Evolutionary conservation across 2,329 filamentous ascomycete genomes (phyloP), one percentile per base, ranked within the genome.

Genomic region (Xylaria arbuscula): DNA sequence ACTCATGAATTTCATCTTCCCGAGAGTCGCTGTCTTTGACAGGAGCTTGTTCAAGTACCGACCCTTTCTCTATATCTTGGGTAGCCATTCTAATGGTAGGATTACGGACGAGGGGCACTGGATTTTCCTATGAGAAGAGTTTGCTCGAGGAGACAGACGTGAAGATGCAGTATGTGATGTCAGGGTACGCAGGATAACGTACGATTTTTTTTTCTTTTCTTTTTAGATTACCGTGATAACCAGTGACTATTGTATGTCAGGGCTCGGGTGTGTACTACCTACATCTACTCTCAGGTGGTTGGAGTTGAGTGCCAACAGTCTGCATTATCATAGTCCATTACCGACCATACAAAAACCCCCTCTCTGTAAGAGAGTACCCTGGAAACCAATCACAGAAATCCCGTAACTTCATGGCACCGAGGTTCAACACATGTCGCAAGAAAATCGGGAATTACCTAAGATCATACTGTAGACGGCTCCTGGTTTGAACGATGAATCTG

Each of bases 1-100:
- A 80, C 59, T 80, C 79, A 70, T 80, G 79, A 11, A 80, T 73
- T 11, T 67, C 67, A 38, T 73, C 73, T 36, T 70, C 58, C 34
- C 56, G 36, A 4, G 63, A 62, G 22, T 50, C 53, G 19, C 19
- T 56, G 8, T 50, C 40, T 2, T 47, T 38, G 17, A 24, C 24
- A 9, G 42, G 19, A 13, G 22, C 6, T 8, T 59, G 28, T 19
- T 24, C 19, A 10, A 36, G 17, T 15, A 34, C 53, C 8, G 11
- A 11, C 13, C 6, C 13, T 47, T 70, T 64, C 50, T 67, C 67
- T 40, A 63, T 58, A 19, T 68, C 56, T 62, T 67, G 24, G 32
- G 32, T 9, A 54, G 57, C 47, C 63, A 62, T 66, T 9, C 19
- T 34, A 28, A 3, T 45, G 13, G 36, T 24, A 45, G 9, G 19